These are phyloP conservation scores for Alternaria infectoria DNA, from an alignment of 2,329 filamentous ascomycete genomes.

Conservation along the genomic window DNA sequence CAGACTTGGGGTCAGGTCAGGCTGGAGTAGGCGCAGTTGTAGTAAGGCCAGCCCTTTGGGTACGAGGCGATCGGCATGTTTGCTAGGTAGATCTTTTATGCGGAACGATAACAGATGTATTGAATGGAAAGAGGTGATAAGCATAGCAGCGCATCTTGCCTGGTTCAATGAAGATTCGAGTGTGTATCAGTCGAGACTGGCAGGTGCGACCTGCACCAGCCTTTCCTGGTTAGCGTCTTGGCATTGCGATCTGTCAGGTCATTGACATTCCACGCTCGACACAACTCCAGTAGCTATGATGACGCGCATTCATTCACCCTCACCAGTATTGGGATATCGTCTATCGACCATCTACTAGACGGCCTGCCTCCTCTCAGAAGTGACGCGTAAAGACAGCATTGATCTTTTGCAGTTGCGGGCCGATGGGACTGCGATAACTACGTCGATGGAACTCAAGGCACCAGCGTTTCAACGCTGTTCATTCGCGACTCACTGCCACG, in stretches of 20 bases:
- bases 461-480: neutral
- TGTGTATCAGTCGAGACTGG: neutral
- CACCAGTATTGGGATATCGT: neutral
- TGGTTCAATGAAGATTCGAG: neutral
- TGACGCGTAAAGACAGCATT: neutral
- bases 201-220: neutral
- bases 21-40: neutral
- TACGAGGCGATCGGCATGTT: neutral
- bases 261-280: neutral
- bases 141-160: neutral
- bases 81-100: neutral
- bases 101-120: neutral
- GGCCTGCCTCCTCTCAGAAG: rapidly evolving
- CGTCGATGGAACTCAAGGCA: neutral
- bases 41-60: neutral
- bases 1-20: neutral
- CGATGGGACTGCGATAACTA: neutral
- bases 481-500: neutral
- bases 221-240: neutral
- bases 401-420: neutral
- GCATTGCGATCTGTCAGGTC: neutral
- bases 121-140: neutral
- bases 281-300: neutral
- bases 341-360: neutral
- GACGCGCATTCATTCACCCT: neutral